Percentiles rank a stretch among this genome's conserved stretches.
Conservation (phyloP, 169 alveolate species). For the Plasmodium adleri region DNA sequence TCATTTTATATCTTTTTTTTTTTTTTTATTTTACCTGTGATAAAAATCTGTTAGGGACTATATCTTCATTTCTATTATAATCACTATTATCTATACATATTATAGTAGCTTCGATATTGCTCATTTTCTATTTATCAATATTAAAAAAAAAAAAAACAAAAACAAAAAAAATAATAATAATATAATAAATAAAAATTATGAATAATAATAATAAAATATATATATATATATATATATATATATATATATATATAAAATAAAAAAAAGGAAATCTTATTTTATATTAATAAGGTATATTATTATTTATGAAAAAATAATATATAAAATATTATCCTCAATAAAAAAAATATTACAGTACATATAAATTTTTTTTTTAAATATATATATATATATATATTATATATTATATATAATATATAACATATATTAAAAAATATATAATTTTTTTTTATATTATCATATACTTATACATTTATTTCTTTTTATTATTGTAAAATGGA, state of each 20-base stretch:
- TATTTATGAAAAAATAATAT: too few relatives aligned
- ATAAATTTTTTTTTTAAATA: too few relatives aligned
- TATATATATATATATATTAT: too few relatives aligned
- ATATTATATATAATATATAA: too few relatives aligned
- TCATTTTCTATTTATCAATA: slow-evolving; percentile 85
- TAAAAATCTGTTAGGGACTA: slow-evolving; percentile 93
- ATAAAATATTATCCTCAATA: too few relatives aligned
- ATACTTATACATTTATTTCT: too few relatives aligned
- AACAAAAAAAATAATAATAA: background rate
- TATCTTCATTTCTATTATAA: slow-evolving; percentile 97
- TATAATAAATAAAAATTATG: background rate
- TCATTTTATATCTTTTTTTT: background rate
- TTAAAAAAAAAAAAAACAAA: background rate
- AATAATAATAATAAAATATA: background rate
- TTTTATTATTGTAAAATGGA: too few relatives aligned
- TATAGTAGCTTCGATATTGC: slow-evolving; percentile 94
- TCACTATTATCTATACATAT: slow-evolving; percentile 97
- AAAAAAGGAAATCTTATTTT: too few relatives aligned
- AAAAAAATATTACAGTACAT: too few relatives aligned
- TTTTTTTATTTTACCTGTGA: slow-evolving; percentile 54
- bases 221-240: background rate
- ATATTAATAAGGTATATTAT: too few relatives aligned
- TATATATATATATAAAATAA: background rate
- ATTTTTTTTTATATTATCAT: too few relatives aligned
- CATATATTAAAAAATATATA: too few relatives aligned